Evolutionary conservation across 148 eudicot species (phyloP).

Genomic region (Chenopodium album): DNA sequence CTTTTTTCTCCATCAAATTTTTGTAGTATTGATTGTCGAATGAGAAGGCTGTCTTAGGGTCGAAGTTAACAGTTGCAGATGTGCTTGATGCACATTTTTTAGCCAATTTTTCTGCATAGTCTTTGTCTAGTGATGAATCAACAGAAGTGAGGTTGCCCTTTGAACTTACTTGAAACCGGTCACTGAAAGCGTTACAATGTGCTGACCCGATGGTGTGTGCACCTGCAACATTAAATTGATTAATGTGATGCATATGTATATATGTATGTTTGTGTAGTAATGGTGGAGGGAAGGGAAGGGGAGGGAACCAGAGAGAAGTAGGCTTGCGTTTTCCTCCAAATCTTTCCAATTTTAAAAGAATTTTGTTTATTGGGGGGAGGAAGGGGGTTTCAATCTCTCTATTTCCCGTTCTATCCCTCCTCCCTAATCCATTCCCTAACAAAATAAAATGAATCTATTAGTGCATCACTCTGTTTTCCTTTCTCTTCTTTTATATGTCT

Average conservation of each 20-base stretch:
- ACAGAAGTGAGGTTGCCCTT: slow-evolving; percentile 48
- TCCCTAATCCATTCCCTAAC: too few species aligned
- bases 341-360: not conserved
- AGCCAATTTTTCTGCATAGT: slow-evolving; percentile 45
- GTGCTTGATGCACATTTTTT: slow-evolving; percentile 40
- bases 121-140: slow-evolving; percentile 51
- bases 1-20: slow-evolving; percentile 43
- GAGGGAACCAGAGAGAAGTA: not conserved
- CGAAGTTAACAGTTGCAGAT: slow-evolving; percentile 41
- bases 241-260: not conserved
- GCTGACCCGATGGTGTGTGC: slow-evolving; percentile 82
- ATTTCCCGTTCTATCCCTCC: not conserved
- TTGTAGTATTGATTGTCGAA: slow-evolving; percentile 66
- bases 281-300: not conserved
- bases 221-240: slow-evolving; percentile 36
- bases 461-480: too few species aligned
- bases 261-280: not conserved
- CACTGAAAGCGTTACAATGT: slow-evolving; percentile 59
- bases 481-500: too few species aligned
- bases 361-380: too few species aligned
- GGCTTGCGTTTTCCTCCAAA: not conserved
- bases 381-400: not conserved
- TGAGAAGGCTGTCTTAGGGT: slow-evolving; percentile 47
- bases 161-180: slow-evolving; percentile 44
- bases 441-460: too few species aligned